Percentiles rank a stretch among this genome's conserved stretches.
Evolutionary conservation across 352 stramenopile genomes (phyloP).

Genomic region (Plasmopara viticola): DNA sequence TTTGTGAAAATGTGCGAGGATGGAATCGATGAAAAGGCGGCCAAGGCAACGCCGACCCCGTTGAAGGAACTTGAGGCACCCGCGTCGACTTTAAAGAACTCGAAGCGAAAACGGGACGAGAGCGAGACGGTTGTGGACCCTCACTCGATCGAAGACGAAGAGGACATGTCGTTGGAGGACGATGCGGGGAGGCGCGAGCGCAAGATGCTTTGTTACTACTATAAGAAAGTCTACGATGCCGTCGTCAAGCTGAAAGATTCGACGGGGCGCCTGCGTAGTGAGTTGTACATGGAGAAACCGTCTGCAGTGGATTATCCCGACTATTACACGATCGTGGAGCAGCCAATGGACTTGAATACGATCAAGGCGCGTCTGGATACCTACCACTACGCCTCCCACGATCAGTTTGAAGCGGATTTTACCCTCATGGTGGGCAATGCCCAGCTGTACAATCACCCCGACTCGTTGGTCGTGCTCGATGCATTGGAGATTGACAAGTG

Average conservation of each 20-base stretch:
- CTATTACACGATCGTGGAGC: conserved; percentile 86
- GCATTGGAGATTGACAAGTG: conserved; percentile 83
- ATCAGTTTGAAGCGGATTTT: conserved; percentile 73
- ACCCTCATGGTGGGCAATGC: conserved; percentile 84
- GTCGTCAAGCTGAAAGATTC: conserved; percentile 72
- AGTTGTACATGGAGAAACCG: conserved; percentile 76
- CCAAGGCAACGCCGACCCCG: conserved; percentile 19
- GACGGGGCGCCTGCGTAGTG: conserved; percentile 54
- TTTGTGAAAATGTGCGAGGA: conserved; percentile 87
- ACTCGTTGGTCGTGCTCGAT: conserved; percentile 80
- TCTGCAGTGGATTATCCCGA: conserved; percentile 80
- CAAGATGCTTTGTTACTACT: conserved; percentile 75
- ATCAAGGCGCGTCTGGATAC: conserved; percentile 78
- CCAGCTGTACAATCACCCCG: conserved; percentile 79
- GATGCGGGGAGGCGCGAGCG: conserved; percentile 43
- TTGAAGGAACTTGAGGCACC: conserved; percentile 4
- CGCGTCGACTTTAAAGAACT: not conserved
- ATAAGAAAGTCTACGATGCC: conserved; percentile 80
- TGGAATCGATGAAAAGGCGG: conserved; percentile 46
- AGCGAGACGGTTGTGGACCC: conserved; percentile 17
- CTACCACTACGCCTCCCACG: conserved; percentile 57
- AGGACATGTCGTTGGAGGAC: conserved; percentile 30
- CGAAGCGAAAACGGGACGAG: conserved; percentile 33
- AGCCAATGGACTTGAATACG: conserved; percentile 83
- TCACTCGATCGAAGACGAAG: conserved; percentile 22